A percentile compares a stretch with the other conserved stretches of the same genome.
Evolutionary conservation across 352 stramenopile species (phyloP).

Genomic region (Elongisporangium prolatum): DNA sequence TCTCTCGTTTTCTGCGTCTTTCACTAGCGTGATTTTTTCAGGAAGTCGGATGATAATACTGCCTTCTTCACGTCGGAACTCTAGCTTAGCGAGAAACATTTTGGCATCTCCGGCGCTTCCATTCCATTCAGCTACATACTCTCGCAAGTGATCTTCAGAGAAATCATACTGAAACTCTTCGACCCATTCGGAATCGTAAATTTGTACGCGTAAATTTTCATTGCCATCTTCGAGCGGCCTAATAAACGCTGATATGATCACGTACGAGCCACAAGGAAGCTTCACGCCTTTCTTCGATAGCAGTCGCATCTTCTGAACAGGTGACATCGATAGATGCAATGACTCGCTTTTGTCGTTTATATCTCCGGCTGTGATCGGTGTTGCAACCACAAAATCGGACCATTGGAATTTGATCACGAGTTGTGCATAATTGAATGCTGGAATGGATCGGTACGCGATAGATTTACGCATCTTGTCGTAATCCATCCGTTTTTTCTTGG

Average conservation of each 20-base stretch:
- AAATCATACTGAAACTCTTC: constrained; percentile 80
- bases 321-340: constrained; percentile 18
- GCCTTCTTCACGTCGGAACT: constrained; percentile 56
- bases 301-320: constrained; percentile 50
- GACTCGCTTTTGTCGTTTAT: constrained; percentile 5
- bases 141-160: constrained; percentile 51
- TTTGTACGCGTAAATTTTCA: constrained; percentile 63
- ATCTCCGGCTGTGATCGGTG: constrained; percentile 22
- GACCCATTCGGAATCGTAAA: constrained; percentile 65
- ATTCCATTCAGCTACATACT: constrained; percentile 37
- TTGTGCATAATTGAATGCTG: constrained; percentile 62
- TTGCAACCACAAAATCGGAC: constrained; percentile 69
- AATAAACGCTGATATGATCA: constrained; percentile 65
- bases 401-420: constrained; percentile 68
- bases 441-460: constrained; percentile 48
- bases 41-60: constrained; percentile 69
- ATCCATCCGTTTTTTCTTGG: constrained; percentile 60
- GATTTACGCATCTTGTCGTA: constrained; percentile 57
- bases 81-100: constrained; percentile 44
- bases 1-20: not conserved
- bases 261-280: constrained; percentile 53
- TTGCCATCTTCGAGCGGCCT: constrained; percentile 67
- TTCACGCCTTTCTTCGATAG: constrained; percentile 54
- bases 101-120: constrained; percentile 32
- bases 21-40: constrained; percentile 17